phyloP scores from a whole-genome alignment of 225 moss, liverwort and hornwort genomes.

The Thuidium tamariscinum region DNA sequence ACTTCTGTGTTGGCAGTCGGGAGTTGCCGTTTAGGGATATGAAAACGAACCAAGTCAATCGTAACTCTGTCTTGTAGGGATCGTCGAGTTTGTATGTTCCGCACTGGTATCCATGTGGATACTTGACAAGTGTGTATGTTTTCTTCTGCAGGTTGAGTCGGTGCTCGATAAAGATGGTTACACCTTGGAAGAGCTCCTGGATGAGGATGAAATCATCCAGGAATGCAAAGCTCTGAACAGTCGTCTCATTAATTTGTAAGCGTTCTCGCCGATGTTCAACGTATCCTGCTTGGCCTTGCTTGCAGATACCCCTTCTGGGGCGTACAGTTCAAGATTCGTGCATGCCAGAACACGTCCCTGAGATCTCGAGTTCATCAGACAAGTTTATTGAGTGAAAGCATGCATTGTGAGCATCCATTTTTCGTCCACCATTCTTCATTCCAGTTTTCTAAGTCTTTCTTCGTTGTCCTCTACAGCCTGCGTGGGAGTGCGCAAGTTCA shows the following conservation, averaged over 20 bases:
- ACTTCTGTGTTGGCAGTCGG: background rate
- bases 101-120: background rate
- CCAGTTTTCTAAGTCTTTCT: background rate
- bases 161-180: slow-evolving; percentile 95
- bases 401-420: background rate
- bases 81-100: background rate
- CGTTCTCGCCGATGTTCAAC: background rate
- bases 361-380: background rate
- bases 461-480: slow-evolving; percentile 28
- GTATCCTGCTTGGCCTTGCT: background rate
- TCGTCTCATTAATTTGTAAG: slow-evolving; percentile 94
- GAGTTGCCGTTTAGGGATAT: background rate
- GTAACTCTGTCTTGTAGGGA: background rate
- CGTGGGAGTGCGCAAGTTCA: slow-evolving; percentile 80
- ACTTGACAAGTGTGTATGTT: background rate
- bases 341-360: background rate
- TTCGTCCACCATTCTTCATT: background rate
- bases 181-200: slow-evolving; percentile 96
- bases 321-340: background rate
- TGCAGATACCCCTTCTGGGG: background rate
- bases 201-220: slow-evolving; percentile 98
- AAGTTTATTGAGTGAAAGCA: background rate
- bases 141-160: slow-evolving; percentile 67
- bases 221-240: slow-evolving; percentile 96
- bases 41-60: background rate